Evolutionary conservation across 2,329 filamentous ascomycete species (phyloP).

Genomic region (Cyphellophora europaea): DNA sequence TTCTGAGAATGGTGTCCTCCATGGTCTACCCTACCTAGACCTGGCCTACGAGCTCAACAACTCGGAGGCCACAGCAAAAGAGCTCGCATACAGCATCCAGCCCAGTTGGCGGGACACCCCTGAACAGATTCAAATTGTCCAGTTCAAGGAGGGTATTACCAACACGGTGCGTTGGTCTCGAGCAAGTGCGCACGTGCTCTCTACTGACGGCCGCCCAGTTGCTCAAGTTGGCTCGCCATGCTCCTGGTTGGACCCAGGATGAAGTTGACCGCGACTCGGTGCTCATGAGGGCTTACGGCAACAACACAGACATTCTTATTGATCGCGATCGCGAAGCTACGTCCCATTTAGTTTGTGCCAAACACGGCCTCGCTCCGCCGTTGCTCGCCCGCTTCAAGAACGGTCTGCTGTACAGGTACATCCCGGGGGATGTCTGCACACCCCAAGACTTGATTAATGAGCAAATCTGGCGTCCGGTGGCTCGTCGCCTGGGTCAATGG

Average conservation of each 20-base stretch:
- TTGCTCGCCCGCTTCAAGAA: conserved; percentile 90
- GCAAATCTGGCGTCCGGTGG: conserved; percentile 72
- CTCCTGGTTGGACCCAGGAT: conserved; percentile 60
- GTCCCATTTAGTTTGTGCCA: conserved; percentile 78
- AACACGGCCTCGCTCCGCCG: conserved; percentile 71
- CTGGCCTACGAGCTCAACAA: conserved; percentile 69
- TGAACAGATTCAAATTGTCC: conserved; percentile 71
- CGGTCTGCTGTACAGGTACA: conserved; percentile 88
- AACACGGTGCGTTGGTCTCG: conserved; percentile 58
- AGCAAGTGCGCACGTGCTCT: conserved; percentile 14
- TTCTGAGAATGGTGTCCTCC: conserved; percentile 8
- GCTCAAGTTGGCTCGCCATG: conserved; percentile 39
- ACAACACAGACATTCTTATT: conserved; percentile 89
- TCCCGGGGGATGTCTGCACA: conserved; percentile 69
- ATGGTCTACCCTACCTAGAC: conserved; percentile 45
- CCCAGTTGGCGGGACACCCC: conserved; percentile 72
- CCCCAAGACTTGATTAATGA: conserved; percentile 71
- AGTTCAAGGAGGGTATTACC: conserved; percentile 96
- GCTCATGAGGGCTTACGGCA: conserved; percentile 84
- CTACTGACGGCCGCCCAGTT: conserved; percentile 29
- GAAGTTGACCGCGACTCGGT: conserved; percentile 77
- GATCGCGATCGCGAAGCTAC: conserved; percentile 69
- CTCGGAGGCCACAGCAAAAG: conserved; percentile 67
- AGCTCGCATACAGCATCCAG: conserved; percentile 67
- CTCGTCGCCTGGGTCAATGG: conserved; percentile 81